A percentile compares a stretch with the other conserved stretches of the same genome.
Evolutionary conservation across 306 rosid genomes (phyloP).

Genomic region (Chamaecrista fasciculata): DNA sequence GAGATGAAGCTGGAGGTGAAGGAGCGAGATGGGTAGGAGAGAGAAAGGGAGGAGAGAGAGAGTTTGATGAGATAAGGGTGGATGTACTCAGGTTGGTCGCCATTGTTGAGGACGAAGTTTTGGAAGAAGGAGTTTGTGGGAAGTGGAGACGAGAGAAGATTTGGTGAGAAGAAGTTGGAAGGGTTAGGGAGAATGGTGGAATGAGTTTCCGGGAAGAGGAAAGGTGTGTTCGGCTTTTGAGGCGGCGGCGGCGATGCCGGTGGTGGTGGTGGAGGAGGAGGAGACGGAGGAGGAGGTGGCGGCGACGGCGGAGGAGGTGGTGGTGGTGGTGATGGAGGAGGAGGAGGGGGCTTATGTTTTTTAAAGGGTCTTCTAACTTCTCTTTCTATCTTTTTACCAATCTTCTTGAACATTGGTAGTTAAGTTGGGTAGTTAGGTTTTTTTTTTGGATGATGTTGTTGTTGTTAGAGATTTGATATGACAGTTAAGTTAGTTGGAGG

Average conservation of each 20-base stretch:
- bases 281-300: slow-evolving; percentile 7
- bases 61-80: slow-evolving; percentile 84
- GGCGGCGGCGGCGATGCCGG: neutral
- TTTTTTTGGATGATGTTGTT: slow-evolving; percentile 9
- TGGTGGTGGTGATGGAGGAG: neutral
- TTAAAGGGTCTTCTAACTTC: neutral
- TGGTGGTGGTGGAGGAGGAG: neutral
- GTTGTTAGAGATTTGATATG: neutral
- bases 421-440: neutral
- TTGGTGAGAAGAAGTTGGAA: slow-evolving; percentile 62
- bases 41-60: slow-evolving; percentile 52
- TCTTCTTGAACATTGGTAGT: slow-evolving; percentile 32
- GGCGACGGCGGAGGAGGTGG: neutral
- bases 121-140: slow-evolving; percentile 96
- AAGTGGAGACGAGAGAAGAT: slow-evolving; percentile 60
- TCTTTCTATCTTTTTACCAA: slow-evolving; percentile 22
- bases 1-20: slow-evolving; percentile 39
- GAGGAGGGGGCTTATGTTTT: neutral
- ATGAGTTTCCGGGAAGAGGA: slow-evolving; percentile 57
- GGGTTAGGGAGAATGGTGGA: slow-evolving; percentile 90
- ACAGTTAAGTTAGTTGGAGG: slow-evolving; percentile 24
- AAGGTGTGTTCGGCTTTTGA: slow-evolving; percentile 27
- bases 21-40: slow-evolving; percentile 64
- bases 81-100: slow-evolving; percentile 77
- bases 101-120: slow-evolving; percentile 70